A percentile compares a stretch with the other conserved stretches of the same genome.
phyloP scores from a whole-genome alignment of 805 yeast species.

The Metschnikowia noctiluminum region DNA sequence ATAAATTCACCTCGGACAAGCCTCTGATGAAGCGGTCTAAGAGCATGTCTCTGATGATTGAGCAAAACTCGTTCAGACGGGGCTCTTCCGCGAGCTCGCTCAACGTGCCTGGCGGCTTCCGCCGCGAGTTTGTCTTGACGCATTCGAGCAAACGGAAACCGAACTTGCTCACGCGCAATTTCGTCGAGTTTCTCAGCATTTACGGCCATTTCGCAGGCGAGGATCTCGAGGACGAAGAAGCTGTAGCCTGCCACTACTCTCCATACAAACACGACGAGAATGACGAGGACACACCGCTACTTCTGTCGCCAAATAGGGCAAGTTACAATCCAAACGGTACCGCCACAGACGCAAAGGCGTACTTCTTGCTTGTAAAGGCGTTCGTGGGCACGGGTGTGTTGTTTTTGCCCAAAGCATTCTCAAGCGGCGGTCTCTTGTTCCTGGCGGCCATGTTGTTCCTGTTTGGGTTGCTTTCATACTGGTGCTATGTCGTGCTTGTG shows the following conservation, averaged over 20 bases:
- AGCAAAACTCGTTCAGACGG: constrained; percentile 32
- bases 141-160: constrained; percentile 23
- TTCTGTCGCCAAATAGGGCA: constrained; percentile 13
- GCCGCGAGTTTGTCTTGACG: constrained; percentile 59
- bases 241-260: constrained; percentile 49
- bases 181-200: constrained; percentile 70
- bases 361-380: constrained; percentile 66
- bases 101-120: constrained; percentile 79
- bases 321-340: constrained; percentile 44
- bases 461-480: constrained; percentile 69
- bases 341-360: constrained; percentile 70
- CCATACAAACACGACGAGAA: constrained; percentile 17
- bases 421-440: constrained; percentile 68
- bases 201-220: constrained; percentile 91
- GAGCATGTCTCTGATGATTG: constrained; percentile 16
- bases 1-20: constrained; percentile 10
- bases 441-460: constrained; percentile 49
- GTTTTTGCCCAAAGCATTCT: constrained; percentile 65
- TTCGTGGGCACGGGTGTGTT: constrained; percentile 77
- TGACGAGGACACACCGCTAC: constrained; percentile 40
- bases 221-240: constrained; percentile 64
- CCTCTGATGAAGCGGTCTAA: constrained; percentile 13
- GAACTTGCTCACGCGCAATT: constrained; percentile 62
- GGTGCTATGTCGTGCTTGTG: constrained; percentile 71
- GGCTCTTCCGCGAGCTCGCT: constrained; percentile 65